Evolutionary conservation across 148 eudicot genomes (phyloP).

Genomic region (Drosera capensis): DNA sequence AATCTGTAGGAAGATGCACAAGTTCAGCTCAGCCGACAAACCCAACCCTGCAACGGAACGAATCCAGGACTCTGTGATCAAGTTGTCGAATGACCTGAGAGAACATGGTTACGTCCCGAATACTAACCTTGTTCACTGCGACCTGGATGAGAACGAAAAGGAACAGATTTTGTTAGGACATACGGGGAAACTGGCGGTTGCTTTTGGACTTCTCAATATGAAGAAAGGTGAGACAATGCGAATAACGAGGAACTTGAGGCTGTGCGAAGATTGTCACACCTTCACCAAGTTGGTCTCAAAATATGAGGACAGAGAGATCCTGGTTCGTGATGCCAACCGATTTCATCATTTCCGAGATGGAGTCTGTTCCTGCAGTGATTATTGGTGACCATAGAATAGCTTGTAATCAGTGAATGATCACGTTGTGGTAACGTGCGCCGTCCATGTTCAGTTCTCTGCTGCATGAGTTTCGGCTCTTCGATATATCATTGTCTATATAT

Average conservation of each 20-base stretch:
- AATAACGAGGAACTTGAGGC: conserved; percentile 76
- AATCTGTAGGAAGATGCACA: conserved; percentile 45
- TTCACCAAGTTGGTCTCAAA: conserved; percentile 71
- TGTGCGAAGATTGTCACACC: conserved; percentile 92
- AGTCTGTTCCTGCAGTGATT: conserved; percentile 81
- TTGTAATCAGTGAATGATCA: no score
- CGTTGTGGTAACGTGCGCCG: no score
- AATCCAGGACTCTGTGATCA: conserved; percentile 51
- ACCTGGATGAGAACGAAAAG: conserved; percentile 63
- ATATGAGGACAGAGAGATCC: conserved; percentile 56
- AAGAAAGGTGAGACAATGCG: conserved; percentile 54
- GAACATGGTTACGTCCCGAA: conserved; percentile 57
- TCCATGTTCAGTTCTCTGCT: no score
- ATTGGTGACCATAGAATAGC: no score
- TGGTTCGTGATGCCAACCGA: conserved; percentile 86
- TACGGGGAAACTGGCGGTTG: conserved; percentile 87
- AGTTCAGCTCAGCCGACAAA: conserved; percentile 67
- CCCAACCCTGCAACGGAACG: conserved; percentile 65
- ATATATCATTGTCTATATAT: no score
- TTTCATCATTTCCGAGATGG: conserved; percentile 80
- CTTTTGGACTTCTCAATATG: conserved; percentile 68
- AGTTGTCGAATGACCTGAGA: conserved; percentile 68
- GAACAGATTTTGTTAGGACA: conserved; percentile 72
- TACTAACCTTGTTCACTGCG: conserved; percentile 56
- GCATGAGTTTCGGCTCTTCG: no score